Conservation (phyloP, 73 alveolate genomes). For the Breviolum minutum region DNA sequence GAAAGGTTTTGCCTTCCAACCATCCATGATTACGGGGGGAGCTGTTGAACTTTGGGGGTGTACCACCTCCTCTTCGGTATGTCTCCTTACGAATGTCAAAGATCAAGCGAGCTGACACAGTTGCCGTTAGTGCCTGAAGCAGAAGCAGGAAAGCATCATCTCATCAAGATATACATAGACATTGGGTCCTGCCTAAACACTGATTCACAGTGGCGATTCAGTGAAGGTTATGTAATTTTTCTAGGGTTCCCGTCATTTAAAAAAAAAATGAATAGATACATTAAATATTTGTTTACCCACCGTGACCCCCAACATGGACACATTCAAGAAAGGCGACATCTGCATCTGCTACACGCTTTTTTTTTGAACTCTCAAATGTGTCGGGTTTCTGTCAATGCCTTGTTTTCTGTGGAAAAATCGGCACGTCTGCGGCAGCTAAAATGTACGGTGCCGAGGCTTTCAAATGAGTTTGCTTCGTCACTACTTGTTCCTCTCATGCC, state of each 20-base stretch:
- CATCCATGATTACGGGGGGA: too few relatives aligned
- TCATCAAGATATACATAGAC: too few relatives aligned
- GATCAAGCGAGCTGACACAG: conserved; percentile 78
- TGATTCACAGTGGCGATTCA: too few relatives aligned
- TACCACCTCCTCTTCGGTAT: background rate
- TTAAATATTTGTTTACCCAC: background rate
- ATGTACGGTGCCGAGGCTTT: conserved; percentile 16
- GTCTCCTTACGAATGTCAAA: conserved; percentile 80
- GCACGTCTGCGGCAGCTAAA: background rate
- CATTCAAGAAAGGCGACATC: background rate
- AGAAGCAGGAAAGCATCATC: background rate
- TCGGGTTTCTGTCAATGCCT: background rate
- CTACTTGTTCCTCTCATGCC: background rate
- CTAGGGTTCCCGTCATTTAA: too few relatives aligned
- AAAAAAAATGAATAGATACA: too few relatives aligned
- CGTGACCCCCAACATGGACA: background rate
- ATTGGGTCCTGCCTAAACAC: too few relatives aligned
- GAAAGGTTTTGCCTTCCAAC: too few relatives aligned
- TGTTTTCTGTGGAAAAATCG: conserved; percentile 6
- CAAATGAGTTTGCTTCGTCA: conserved; percentile 6
- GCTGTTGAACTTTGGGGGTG: too few relatives aligned
- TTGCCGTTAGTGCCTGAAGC: conserved; percentile 73
- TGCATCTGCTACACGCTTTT: background rate
- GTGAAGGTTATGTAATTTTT: too few relatives aligned
- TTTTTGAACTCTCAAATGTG: background rate